Evolutionary conservation across 345 rosid genomes (phyloP), one percentile per base, ranked within the genome.

Genomic region (Atalantia buxifolia): DNA sequence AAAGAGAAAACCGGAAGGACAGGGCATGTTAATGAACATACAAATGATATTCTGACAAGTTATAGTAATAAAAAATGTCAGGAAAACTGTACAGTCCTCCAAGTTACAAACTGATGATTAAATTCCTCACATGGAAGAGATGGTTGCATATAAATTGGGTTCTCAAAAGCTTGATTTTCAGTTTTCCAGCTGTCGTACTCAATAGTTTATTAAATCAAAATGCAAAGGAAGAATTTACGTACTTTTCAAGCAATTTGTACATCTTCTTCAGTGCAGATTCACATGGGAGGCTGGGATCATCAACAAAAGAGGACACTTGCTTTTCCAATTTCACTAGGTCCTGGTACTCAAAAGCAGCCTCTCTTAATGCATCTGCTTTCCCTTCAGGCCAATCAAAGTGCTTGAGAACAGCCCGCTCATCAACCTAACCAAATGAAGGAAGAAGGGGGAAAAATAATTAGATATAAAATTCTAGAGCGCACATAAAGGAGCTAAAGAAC

Each of bases 301-400:
- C 98, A 27, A 77, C 81, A 83, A 94, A 96, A 30, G 97, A 86
- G 31, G 97, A 82, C 27, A 91, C 84, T 57, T 91, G 98, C 81
- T 90, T 96, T 83, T 94, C 97, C 76, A 96, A 65, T 83, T 96
- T 96, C 88, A 88, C 80, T 66, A 96, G 88, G 86, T 96, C 99
- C 89, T 92, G 98, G 84, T 92, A 94, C 80, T 96, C 99, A 79
- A 96, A 96, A 42, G 98, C 92, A 63, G 99, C 98, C 87, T 92
- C 98, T 84, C 99, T 85, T 81, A 94, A 77, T 25, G 97, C 98
- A 81, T 96, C 98, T 71, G 98, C 98, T 86, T 96, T 96, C 74
- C 98, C 92, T 89, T 96, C 98, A 71, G 99, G 99, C 98, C 99
- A 96, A 38, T 96, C 98, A 78, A 96, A 96, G 86, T 96, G 99